These are phyloP conservation scores for Colletotrichum orchidophilum DNA, from an alignment of 2,329 filamentous ascomycete species.

Conservation along the genomic window DNA sequence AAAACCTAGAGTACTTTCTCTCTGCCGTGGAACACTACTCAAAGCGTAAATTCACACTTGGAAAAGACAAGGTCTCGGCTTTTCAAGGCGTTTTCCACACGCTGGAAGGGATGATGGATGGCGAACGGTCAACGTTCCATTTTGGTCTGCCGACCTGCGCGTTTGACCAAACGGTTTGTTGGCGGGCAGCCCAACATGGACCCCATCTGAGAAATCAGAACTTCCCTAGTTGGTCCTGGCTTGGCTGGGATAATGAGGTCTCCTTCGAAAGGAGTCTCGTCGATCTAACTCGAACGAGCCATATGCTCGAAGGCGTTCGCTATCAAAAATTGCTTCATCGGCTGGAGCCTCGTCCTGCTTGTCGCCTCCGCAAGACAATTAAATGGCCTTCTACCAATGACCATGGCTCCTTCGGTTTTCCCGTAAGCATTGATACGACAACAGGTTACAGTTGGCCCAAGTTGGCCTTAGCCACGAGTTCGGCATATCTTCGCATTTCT, in stretches of 20 bases:
- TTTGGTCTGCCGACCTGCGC: background rate
- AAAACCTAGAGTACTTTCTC: background rate
- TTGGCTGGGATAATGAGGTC: background rate
- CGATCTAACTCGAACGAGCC: no score
- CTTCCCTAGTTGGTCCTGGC: background rate
- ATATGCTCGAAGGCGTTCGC: no score
- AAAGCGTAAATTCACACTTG: background rate
- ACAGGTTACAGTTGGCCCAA: no score
- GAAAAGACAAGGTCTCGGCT: background rate
- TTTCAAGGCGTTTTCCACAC: background rate
- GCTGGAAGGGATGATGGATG: background rate
- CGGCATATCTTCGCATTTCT: no score
- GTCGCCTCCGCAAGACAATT: no score
- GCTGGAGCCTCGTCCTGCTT: no score
- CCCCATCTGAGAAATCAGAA: background rate
- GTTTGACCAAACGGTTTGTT: background rate
- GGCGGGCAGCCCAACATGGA: background rate
- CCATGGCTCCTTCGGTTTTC: no score
- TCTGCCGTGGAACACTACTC: background rate
- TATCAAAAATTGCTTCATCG: no score
- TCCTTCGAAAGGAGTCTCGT: no score
- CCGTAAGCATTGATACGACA: no score
- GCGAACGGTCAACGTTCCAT: background rate
- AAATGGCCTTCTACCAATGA: no score
- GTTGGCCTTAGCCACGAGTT: no score